phyloP scores from a whole-genome alignment of 1,284 basidiomycete genomes.

The Ceratobasidium sp. region DNA sequence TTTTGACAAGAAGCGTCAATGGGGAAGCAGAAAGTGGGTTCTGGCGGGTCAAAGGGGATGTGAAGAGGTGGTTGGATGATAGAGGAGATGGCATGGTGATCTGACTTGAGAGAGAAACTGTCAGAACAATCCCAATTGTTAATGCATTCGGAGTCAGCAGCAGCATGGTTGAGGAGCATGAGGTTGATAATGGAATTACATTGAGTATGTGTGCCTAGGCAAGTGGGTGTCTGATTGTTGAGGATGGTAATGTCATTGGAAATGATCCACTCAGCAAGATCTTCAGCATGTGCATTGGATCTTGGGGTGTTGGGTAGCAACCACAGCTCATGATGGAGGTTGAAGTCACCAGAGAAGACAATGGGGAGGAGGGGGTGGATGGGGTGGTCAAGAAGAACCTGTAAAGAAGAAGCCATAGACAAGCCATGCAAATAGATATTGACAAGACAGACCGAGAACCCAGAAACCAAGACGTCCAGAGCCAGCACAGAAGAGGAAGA shows the following conservation, averaged over 20 bases:
- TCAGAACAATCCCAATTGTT: not conserved
- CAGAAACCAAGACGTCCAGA: too few species aligned
- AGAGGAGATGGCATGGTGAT: not conserved
- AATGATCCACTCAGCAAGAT: slow-evolving; percentile 28
- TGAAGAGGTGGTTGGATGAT: too few species aligned
- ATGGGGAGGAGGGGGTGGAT: not conserved
- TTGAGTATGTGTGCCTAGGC: not conserved
- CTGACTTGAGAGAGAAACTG: not conserved
- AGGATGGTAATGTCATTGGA: not conserved
- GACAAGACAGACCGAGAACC: too few species aligned
- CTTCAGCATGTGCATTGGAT: not conserved
- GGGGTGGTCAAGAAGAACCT: not conserved
- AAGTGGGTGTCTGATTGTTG: not conserved
- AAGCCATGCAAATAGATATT: too few species aligned
- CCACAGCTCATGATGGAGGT: slow-evolving; percentile 36
- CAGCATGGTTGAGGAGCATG: not conserved
- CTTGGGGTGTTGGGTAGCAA: not conserved
- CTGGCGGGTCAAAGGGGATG: not conserved
- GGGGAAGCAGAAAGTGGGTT: not conserved
- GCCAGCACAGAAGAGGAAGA: too few species aligned
- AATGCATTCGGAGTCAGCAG: too few species aligned
- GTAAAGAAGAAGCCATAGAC: not conserved
- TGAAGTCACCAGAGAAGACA: too few species aligned
- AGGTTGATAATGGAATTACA: slow-evolving; percentile 20
- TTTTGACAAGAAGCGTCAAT: not conserved